Evolutionary conservation across 805 yeast genomes (phyloP), one percentile per base, ranked within the genome.

Genomic region (Wickerhamiella occidentalis): DNA sequence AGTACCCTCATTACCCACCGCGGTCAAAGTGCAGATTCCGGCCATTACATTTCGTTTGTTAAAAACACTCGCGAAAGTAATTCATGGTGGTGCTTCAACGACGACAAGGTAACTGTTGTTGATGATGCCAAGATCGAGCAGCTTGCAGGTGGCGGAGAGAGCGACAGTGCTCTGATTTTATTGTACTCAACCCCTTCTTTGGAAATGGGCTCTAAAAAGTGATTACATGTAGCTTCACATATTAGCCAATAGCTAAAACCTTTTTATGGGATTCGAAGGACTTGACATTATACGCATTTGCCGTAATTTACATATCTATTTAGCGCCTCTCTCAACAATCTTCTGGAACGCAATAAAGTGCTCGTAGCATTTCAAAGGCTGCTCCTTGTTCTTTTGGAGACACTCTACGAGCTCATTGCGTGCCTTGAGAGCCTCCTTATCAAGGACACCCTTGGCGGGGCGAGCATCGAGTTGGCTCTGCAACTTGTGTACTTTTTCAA

Each of bases 21-120:
- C 61, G 99, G 99, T 45, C 80, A 95, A 6, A 79, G 88, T 40
- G 96, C 97, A 0, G 97, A 92, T 64, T 82, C 95, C 25, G 99
- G 99, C 15, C 99, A 92, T 67, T 92, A 92, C 66, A 96, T 88
- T 68, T 80, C 90, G 25, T 92, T 85, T 68, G 80, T 83, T 13
- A 80, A 76, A 58, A 92, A 88, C 64, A 77, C 56, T 44, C 54
- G 56, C 49, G 64, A 60, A 45, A 88, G 84, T 28, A 80, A 82
- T 45, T 75, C 72, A 54, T 92, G 99, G 99, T 90, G 85, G 82
- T 81, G 80, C 65, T 92, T 85, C 68, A 87, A 92, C 64, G 99
- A 92, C 65, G 95, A 88, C 67, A 82, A 82, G 62, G 95, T 92
- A 15, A 70, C 77, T 6, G 68, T 73, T 38, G 87, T 88, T n/a